These are phyloP conservation scores for Phanerochaete carnosa DNA, from an alignment of 768 basidiomycete genomes.

Conservation along the genomic window DNA sequence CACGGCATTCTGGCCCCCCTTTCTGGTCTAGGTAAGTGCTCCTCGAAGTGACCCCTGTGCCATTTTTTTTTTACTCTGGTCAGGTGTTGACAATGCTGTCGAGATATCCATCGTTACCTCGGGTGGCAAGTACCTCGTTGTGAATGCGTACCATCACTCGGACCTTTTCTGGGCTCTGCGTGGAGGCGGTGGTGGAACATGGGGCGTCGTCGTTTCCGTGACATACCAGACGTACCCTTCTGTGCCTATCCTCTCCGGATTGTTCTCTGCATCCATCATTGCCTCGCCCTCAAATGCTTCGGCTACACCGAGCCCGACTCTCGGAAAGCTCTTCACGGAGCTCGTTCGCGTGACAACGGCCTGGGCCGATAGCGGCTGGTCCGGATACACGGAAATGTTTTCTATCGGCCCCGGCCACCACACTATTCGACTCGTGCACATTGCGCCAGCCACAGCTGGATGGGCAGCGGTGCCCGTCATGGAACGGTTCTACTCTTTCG, in stretches of 20 bases:
- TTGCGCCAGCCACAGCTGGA: conserved; percentile 36
- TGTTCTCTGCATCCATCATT: conserved; percentile 14
- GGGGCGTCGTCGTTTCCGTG: conserved; percentile 42
- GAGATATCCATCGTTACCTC: conserved; percentile 44
- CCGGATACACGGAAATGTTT: conserved; percentile 1
- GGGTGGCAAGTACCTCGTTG: conserved; percentile 35
- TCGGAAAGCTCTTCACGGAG: conserved; percentile 31
- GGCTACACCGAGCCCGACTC: conserved; percentile 26
- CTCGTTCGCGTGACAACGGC: conserved; percentile 32
- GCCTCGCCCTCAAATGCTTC: conserved; percentile 5
- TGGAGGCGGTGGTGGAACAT: conserved; percentile 50
- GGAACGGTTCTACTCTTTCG: conserved; percentile 30
- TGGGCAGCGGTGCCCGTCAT: conserved; percentile 32
- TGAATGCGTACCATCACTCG: conserved; percentile 36
- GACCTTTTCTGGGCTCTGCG: conserved; percentile 55
- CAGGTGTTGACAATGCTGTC: conserved; percentile 46
- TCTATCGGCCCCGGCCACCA: neutral
- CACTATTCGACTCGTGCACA: conserved; percentile 21
- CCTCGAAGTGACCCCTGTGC: neutral
- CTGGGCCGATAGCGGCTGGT: conserved; percentile 42
- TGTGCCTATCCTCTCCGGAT: conserved; percentile 29
- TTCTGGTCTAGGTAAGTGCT: conserved; percentile 39
- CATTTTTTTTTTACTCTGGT: neutral
- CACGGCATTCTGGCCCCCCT: conserved; percentile 38
- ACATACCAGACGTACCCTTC: conserved; percentile 43